Percentiles rank a stretch among this genome's conserved stretches.
These are phyloP conservation scores for Platismatia glauca DNA, from an alignment of 495 filamentous ascomycete genomes.

Conservation along the genomic window DNA sequence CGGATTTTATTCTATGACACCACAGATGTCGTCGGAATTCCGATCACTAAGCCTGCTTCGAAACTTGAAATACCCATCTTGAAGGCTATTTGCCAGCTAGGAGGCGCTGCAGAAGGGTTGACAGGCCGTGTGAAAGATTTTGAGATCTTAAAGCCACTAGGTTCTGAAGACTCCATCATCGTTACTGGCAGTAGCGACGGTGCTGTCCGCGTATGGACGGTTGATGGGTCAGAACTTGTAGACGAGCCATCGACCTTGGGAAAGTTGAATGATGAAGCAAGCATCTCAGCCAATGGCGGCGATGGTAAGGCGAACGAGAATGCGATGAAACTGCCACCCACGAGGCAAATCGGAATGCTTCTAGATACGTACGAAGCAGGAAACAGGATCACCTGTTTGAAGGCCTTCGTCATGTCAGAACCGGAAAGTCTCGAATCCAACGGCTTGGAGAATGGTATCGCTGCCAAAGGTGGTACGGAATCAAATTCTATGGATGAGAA, in stretches of 20 bases:
- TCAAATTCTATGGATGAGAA: slow-evolving; percentile 9
- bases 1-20: slow-evolving; percentile 79
- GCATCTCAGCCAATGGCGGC: slow-evolving; percentile 17
- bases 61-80: slow-evolving; percentile 37
- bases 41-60: neutral
- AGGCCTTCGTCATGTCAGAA: slow-evolving; percentile 71
- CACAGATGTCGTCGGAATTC: slow-evolving; percentile 28
- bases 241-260: slow-evolving; percentile 3
- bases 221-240: slow-evolving; percentile 34
- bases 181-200: slow-evolving; percentile 79
- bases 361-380: slow-evolving; percentile 75
- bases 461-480: slow-evolving; percentile 16
- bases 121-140: slow-evolving; percentile 83
- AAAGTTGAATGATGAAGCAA: slow-evolving; percentile 6
- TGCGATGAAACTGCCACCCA: slow-evolving; percentile 28
- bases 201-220: slow-evolving; percentile 62
- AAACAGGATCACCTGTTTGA: slow-evolving; percentile 83
- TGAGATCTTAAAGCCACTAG: slow-evolving; percentile 44
- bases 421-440: slow-evolving; percentile 23
- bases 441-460: slow-evolving; percentile 41
- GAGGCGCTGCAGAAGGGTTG: slow-evolving; percentile 59
- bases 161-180: slow-evolving; percentile 45
- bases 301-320: neutral
- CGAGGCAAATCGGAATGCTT: slow-evolving; percentile 57
- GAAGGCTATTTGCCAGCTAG: slow-evolving; percentile 64